Conservation (phyloP, 768 basidiomycete genomes). For the Podaxis pistillaris region DNA sequence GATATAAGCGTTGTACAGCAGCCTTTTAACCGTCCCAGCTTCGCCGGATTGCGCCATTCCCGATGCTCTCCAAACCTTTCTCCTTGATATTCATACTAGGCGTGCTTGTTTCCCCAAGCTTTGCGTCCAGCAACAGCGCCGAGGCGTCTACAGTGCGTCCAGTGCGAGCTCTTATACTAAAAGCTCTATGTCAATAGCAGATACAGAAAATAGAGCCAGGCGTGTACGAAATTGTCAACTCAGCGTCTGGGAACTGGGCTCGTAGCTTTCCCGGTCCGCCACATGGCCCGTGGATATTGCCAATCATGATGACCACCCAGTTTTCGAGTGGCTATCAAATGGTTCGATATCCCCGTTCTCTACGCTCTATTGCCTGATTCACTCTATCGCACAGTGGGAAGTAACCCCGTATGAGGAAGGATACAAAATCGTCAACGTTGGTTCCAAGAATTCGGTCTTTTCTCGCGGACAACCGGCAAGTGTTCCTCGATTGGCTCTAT, state of each 20-base stretch:
- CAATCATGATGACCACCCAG: not conserved
- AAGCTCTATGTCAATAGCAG: too few relatives aligned
- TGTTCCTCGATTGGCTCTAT: not conserved
- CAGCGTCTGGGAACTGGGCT: not conserved
- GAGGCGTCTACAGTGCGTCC: not conserved
- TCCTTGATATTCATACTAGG: not conserved
- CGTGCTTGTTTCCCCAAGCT: not conserved
- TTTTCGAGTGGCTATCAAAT: not conserved
- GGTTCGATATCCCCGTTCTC: not conserved
- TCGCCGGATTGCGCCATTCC: too few relatives aligned
- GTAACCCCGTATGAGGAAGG: constrained; percentile 1
- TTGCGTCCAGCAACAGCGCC: not conserved
- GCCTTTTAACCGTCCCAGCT: too few relatives aligned
- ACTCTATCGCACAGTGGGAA: not conserved
- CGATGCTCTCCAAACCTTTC: not conserved
- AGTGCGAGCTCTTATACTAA: too few relatives aligned
- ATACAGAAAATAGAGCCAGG: not conserved
- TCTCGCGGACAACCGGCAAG: not conserved
- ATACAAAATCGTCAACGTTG: constrained; percentile 8
- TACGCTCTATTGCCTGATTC: not conserved
- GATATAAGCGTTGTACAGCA: too few relatives aligned
- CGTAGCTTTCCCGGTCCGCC: constrained; percentile 3
- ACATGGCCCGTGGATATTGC: constrained; percentile 4
- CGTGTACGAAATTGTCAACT: constrained; percentile 2
- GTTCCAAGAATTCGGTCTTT: not conserved